Conservation (phyloP, 768 basidiomycete species). For the Boletus insuetus region DNA sequence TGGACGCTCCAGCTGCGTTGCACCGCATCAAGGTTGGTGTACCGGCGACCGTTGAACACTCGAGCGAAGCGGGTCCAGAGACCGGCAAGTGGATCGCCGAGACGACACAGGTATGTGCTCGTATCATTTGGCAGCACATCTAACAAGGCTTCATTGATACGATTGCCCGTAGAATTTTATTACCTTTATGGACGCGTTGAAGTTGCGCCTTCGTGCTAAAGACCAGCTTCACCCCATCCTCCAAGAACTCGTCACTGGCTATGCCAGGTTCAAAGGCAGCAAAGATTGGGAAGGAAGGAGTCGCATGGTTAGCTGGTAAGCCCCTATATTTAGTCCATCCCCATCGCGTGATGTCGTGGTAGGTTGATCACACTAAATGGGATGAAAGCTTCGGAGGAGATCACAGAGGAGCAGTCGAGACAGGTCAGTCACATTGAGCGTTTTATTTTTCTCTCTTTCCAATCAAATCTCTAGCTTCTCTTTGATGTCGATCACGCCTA, state of each 20-base stretch:
- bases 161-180: constrained; percentile 76
- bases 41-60: constrained; percentile 95
- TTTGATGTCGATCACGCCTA: constrained; percentile 98
- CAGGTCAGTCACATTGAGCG: constrained; percentile 51
- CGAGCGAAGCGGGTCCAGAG: constrained; percentile 87
- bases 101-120: constrained; percentile 76
- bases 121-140: neutral
- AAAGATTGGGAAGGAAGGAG: constrained; percentile 97
- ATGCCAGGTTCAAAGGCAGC: constrained; percentile 90
- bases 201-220: constrained; percentile 90
- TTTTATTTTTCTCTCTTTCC: neutral
- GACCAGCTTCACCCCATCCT: constrained; percentile 94
- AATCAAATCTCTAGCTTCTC: constrained; percentile 54
- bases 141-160: neutral
- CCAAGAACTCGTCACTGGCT: constrained; percentile 93
- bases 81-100: constrained; percentile 97
- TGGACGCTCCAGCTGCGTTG: constrained; percentile 91
- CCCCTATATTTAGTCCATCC: neutral
- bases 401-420: constrained; percentile 91
- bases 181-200: constrained; percentile 97
- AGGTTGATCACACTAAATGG: constrained; percentile 96
- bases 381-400: constrained; percentile 96
- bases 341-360: neutral
- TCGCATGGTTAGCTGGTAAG: constrained; percentile 85
- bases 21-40: constrained; percentile 91